Conservation (phyloP, 352 stramenopile species). For the Phytophthora cajani region DNA sequence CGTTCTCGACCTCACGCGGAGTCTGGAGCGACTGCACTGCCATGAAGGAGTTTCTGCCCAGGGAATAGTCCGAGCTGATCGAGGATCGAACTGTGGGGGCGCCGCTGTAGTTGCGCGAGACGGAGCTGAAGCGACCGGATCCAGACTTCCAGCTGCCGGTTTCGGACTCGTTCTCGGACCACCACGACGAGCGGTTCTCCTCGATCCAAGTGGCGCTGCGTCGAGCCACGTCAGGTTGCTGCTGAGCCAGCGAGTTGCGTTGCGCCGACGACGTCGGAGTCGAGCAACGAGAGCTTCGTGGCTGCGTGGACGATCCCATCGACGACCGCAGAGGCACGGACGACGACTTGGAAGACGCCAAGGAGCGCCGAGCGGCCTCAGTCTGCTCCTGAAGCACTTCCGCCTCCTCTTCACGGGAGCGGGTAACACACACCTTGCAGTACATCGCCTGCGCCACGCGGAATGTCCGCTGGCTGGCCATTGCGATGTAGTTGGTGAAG, state of each 20-base stretch:
- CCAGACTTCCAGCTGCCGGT: constrained; percentile 48
- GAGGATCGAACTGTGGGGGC: constrained; percentile 43
- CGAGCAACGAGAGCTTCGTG: constrained; percentile 18
- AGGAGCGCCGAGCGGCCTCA: constrained; percentile 19
- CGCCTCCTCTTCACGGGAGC: constrained; percentile 49
- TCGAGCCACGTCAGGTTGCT: constrained; percentile 19
- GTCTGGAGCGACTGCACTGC: constrained; percentile 33
- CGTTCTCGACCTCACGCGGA: constrained; percentile 18
- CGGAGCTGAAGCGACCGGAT: constrained; percentile 42
- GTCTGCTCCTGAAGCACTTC: constrained; percentile 25
- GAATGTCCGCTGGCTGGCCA: constrained; percentile 50
- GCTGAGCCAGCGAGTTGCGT: constrained; percentile 12
- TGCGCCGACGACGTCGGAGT: constrained; percentile 26
- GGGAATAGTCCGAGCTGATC: constrained; percentile 33
- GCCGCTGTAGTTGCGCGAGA: constrained; percentile 41
- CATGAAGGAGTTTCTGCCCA: constrained; percentile 40
- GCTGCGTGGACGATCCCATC: constrained; percentile 29
- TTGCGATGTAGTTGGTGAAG: constrained; percentile 18
- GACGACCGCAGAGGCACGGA: constrained; percentile 26
- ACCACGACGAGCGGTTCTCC: constrained; percentile 46
- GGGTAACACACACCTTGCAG: constrained; percentile 61
- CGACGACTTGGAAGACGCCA: constrained; percentile 30
- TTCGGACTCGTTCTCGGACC: constrained; percentile 47
- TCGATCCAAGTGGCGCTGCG: constrained; percentile 34
- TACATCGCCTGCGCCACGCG: constrained; percentile 65